Conservation (phyloP, 768 basidiomycete genomes). For the Lentinula guzmanii region DNA sequence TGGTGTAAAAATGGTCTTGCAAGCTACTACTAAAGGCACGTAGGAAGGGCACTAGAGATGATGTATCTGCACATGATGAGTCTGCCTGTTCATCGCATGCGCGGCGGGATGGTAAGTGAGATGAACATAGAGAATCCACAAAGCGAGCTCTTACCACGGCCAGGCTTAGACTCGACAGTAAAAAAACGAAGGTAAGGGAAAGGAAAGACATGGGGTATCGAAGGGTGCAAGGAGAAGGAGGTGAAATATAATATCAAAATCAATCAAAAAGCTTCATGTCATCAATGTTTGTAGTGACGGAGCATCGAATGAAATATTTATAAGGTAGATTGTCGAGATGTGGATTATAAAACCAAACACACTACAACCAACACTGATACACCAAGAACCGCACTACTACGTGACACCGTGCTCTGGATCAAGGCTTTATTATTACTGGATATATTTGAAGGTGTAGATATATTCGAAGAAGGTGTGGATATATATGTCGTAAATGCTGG, state of each 20-base stretch:
- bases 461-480: too few relatives aligned
- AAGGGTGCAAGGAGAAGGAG: neutral
- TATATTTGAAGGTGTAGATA: neutral
- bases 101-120: neutral
- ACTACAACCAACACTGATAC: neutral
- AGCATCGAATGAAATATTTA: too few relatives aligned
- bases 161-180: neutral
- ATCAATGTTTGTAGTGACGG: too few relatives aligned
- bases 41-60: neutral
- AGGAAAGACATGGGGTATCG: neutral
- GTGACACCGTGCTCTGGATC: neutral
- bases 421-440: neutral
- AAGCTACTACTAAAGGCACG: neutral
- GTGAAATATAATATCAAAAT: too few relatives aligned
- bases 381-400: neutral
- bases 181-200: neutral
- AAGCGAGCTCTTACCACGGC: neutral
- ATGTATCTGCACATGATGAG: neutral
- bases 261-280: too few relatives aligned
- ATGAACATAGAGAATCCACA: neutral
- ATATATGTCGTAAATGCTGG: too few relatives aligned
- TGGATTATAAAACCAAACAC: neutral
- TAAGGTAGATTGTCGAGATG: too few relatives aligned
- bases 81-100: neutral
- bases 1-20: slow-evolving; percentile 1